These are phyloP conservation scores for Protomyces inouyei DNA, from an alignment of 1,139 yeast genomes.

Conservation along the genomic window DNA sequence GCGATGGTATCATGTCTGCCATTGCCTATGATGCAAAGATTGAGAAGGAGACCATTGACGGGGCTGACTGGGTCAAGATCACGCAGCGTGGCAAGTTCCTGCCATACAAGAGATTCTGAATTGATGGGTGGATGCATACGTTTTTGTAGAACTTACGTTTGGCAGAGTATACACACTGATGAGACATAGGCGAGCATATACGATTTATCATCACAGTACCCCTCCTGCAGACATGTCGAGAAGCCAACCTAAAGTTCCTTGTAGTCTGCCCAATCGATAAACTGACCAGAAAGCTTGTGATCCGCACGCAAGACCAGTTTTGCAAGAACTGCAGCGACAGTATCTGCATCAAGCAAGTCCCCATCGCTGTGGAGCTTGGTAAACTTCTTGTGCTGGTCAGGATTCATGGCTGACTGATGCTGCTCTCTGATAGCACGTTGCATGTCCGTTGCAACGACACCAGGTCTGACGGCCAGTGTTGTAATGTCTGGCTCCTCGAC, in stretches of 20 bases:
- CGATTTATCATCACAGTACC: too few relatives aligned
- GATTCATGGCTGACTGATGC: slow-evolving; percentile 16
- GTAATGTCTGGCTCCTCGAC: slow-evolving; percentile 58
- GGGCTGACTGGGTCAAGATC: slow-evolving; percentile 34
- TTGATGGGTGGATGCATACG: too few relatives aligned
- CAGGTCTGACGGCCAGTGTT: slow-evolving; percentile 78
- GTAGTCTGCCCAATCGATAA: slow-evolving; percentile 19
- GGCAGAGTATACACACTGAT: too few relatives aligned
- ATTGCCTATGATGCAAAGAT: slow-evolving; percentile 33
- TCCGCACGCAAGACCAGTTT: slow-evolving; percentile 13
- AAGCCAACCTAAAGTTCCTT: background rate
- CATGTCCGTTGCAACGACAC: slow-evolving; percentile 87
- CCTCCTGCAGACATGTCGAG: too few relatives aligned
- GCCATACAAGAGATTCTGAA: slow-evolving; percentile 23
- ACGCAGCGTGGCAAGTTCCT: slow-evolving; percentile 33
- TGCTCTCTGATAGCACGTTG: slow-evolving; percentile 66
- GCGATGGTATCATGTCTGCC: slow-evolving; percentile 34
- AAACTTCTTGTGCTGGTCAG: slow-evolving; percentile 11
- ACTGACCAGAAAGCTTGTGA: slow-evolving; percentile 16
- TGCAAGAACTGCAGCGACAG: slow-evolving; percentile 15
- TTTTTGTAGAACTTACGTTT: too few relatives aligned
- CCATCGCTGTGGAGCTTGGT: slow-evolving; percentile 5
- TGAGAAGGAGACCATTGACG: slow-evolving; percentile 33
- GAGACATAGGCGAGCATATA: too few relatives aligned
- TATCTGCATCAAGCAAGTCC: slow-evolving; percentile 17